Evolutionary conservation across 2,329 filamentous ascomycete species (phyloP), one percentile per base, ranked within the genome.

Genomic region (Ophiostoma ips): DNA sequence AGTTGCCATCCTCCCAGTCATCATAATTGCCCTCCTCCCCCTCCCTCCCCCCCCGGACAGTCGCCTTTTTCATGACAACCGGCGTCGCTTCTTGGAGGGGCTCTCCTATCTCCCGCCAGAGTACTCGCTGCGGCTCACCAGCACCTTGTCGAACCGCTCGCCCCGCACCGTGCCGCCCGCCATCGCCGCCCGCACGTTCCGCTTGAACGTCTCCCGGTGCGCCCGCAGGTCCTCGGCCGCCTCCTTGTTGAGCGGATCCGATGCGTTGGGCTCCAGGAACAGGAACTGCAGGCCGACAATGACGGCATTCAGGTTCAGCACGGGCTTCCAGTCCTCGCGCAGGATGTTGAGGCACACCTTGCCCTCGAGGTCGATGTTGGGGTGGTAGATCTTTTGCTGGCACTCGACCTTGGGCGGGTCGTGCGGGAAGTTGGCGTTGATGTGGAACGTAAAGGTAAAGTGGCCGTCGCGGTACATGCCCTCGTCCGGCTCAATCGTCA

Each of bases 311-410:
- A 98, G 67, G 65, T 96, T 96, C 63, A 98, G 70, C 41, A 98
- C 92, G 0, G 92, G 92, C 73, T 96, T 98, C 92, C 92, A 98
- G 70, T 98, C 92, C 70, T 98, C 92, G 55, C 92, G 75, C 61
- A 98, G 68, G 60, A 98, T 98, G 66, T 98, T 98, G 62, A 98
- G 70, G 71, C 92, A 98, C 55, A 98, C 89, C 64, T 98, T 98
- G 59, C 92, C 92, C 64, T 96, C 87, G 37, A 95, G 76, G 62
- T 98, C 92, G 64, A 98, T 98, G 67, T 98, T 98, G 6, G 92
- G 92, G 65, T 98, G 92, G 70, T 98, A 98, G 60, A 98, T 96
- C 74, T 95, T 96, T 69, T 98, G 87, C 58, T 82, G 84, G 70
- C 92, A 96, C 62, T 86, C 92, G 59, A 98, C 92, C 69, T 96